Base-by-base conservation (phyloP, 2,329 filamentous ascomycete genomes). In the Neofusicoccum cordaticola region DNA sequence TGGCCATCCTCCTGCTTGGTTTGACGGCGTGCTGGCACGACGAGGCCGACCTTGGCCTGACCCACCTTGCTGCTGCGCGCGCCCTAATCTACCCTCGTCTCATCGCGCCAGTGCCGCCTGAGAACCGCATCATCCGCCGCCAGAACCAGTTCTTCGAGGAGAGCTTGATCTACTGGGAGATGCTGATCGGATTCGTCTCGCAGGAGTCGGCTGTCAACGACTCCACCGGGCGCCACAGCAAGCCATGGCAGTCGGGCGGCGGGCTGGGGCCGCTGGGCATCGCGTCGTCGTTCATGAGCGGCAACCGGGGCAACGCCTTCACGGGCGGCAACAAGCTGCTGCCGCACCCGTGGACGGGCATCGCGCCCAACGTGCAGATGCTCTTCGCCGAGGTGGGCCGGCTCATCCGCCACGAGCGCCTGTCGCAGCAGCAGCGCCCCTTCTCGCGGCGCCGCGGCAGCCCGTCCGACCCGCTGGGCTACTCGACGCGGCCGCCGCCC, bases 21-120 rank as follows among this genome's bases (percentile, higher is more conserved):
- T 81, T 86, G 63, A 86, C 84, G 1, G 85, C 85, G 4, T 83
- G 83, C 41, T 88, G 86, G 86, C 85, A 87, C 63, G 81, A 87
- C 51, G 79, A 83, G 15, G 80, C 76, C 44, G 83, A 84, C 57
- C 77, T 88, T 4, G 86, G 85, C 2, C 75, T 84, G 58, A 80
- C 83, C 13, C 83, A 83, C 65, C 81, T 86, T 37, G 79, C 82
- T 22, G 81, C 77, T 51, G 84, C 75, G 66, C 80, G 76, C 58
- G 77, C 71, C 63, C 74, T 77, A 35, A 80, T 77, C 57, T 74
- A 75, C 51, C 81, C 80, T 9, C 82, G 82, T 62, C 77, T 83
- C 19, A 68, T 79, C 2, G 62, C 66, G 17, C 58, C 62, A 22
- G 72, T 71, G 50, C 70, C 69, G 11, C 71, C 72, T 1, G 71